Percentiles rank a stretch among this genome's conserved stretches.
phyloP scores from a whole-genome alignment of 768 basidiomycete genomes.

The Rhizopogon vesiculosus region DNA sequence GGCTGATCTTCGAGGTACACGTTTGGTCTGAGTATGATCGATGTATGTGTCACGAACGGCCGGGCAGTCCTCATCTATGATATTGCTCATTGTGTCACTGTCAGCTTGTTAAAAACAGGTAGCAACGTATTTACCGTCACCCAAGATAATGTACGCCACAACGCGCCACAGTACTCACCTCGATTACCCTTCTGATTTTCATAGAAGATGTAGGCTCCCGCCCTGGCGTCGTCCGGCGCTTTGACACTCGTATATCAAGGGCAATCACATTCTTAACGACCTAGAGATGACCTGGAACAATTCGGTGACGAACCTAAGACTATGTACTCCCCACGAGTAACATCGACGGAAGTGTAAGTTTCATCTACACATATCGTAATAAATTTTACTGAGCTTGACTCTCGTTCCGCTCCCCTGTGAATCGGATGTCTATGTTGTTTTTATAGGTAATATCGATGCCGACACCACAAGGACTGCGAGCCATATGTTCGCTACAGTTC shows the following conservation, averaged over 20 bases:
- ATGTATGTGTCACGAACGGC: conserved; percentile 28
- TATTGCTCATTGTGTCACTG: conserved; percentile 33
- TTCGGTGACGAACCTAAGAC: conserved; percentile 53
- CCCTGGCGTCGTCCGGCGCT: conserved; percentile 56
- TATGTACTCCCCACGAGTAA: conserved; percentile 52
- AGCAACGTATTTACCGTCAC: conserved; percentile 60
- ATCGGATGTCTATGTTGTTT: conserved; percentile 38
- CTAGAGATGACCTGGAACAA: conserved; percentile 30
- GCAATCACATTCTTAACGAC: conserved; percentile 36
- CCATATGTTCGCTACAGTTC: neutral
- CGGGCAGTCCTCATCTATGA: conserved; percentile 50
- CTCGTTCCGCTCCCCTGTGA: conserved; percentile 50
- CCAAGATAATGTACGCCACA: conserved; percentile 40
- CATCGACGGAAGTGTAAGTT: conserved; percentile 55
- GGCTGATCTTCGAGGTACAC: conserved; percentile 42
- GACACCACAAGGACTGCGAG: conserved; percentile 49
- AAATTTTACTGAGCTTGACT: neutral
- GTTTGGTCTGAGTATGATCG: conserved; percentile 49
- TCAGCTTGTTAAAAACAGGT: conserved; percentile 41
- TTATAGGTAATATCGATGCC: conserved; percentile 56
- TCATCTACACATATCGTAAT: neutral
- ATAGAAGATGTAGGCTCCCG: conserved; percentile 51
- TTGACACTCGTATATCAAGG: conserved; percentile 47
- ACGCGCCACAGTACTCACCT: neutral
- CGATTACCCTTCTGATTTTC: neutral